Evolutionary conservation across 202 grass and related monocot genomes (phyloP).

Genomic region (Panicum hallii): DNA sequence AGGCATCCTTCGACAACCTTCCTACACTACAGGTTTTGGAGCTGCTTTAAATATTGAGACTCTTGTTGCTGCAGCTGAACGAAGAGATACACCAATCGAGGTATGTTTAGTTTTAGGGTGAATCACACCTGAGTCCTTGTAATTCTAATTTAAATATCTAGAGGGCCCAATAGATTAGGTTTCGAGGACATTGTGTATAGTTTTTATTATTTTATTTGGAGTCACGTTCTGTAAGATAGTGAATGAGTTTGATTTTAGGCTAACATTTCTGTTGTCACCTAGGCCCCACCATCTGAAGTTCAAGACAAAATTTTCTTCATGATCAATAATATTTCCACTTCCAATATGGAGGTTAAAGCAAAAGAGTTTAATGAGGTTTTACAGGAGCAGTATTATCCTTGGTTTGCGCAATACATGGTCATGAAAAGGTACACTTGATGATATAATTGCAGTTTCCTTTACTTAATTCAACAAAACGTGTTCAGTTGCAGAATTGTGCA

Average conservation of each 20-base stretch:
- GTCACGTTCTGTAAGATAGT: not conserved
- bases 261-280: slow-evolving; percentile 46
- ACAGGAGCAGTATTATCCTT: slow-evolving; percentile 82
- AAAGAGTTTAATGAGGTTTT: slow-evolving; percentile 89
- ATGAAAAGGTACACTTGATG: slow-evolving; percentile 84
- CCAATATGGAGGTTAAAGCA: slow-evolving; percentile 88
- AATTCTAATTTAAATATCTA: slow-evolving; percentile 24
- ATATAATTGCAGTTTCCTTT: slow-evolving; percentile 14
- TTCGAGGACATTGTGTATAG: not conserved
- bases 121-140: slow-evolving; percentile 22
- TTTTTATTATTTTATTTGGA: slow-evolving; percentile 35
- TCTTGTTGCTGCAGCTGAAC: slow-evolving; percentile 94
- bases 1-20: slow-evolving; percentile 78
- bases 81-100: slow-evolving; percentile 87
- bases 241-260: slow-evolving; percentile 29
- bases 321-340: slow-evolving; percentile 95
- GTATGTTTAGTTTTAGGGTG: slow-evolving; percentile 49
- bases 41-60: slow-evolving; percentile 97
- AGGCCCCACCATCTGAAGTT: slow-evolving; percentile 89
- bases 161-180: not conserved
- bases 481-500: not conserved
- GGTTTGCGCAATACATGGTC: slow-evolving; percentile 99
- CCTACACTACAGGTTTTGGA: slow-evolving; percentile 82
- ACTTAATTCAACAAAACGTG: slow-evolving; percentile 9
- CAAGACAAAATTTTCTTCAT: slow-evolving; percentile 99